Conservation (phyloP, 352 stramenopile species). For the Salisapilia sapeloensis region DNA sequence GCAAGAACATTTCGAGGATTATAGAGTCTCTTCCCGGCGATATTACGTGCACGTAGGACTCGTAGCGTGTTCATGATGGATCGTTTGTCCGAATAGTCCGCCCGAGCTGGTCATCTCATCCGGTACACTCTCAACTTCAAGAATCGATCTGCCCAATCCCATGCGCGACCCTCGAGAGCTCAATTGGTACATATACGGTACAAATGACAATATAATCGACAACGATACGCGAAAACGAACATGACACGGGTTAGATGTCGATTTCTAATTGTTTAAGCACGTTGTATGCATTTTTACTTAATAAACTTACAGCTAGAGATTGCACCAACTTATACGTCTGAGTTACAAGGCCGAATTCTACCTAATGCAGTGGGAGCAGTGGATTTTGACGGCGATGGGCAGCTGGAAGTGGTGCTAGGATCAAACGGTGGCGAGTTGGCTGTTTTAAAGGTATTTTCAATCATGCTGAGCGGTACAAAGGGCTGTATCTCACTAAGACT, state of each 20-base stretch:
- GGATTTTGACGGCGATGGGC: conserved; percentile 48
- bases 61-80: too few species aligned
- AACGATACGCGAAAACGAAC: not conserved
- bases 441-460: conserved; percentile 37
- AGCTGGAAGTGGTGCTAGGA: conserved; percentile 46
- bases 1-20: too few species aligned
- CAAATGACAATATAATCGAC: conserved; percentile 3
- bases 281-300: not conserved
- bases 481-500: too few species aligned
- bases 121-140: too few species aligned
- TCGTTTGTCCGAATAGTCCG: too few species aligned
- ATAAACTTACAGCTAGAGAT: conserved; percentile 29
- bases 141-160: too few species aligned
- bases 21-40: too few species aligned
- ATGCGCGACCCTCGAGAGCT: not conserved
- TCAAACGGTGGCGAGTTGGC: conserved; percentile 37
- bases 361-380: conserved; percentile 44
- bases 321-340: conserved; percentile 29
- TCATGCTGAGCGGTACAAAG: not conserved
- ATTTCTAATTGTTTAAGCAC: too few species aligned
- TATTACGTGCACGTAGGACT: too few species aligned
- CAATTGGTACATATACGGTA: conserved; percentile 8
- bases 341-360: conserved; percentile 51
- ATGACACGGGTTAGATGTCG: not conserved
- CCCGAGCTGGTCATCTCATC: too few species aligned